Base-by-base conservation (phyloP, 768 basidiomycete species). In the Tulasnella sp. region DNA sequence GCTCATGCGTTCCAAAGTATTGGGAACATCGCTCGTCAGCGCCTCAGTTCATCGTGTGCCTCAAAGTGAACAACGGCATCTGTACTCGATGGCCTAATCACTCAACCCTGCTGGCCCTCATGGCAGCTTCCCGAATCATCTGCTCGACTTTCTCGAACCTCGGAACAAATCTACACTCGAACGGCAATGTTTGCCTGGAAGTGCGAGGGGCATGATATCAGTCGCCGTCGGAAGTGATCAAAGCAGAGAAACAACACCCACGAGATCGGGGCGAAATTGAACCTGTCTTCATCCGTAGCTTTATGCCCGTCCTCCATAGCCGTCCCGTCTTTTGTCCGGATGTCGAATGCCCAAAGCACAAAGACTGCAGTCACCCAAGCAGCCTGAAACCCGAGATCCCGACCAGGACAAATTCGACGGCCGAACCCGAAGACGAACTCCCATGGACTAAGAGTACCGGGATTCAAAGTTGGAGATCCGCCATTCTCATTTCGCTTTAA, bases 371-470 rank as follows among this genome's bases (percentile, higher is more conserved):
- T 31, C n/a, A 72, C 49, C 31, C 40, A 72, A 14, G 31, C 25
- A 17, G 29, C n/a, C 7, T 72, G 29, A 15, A 72, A 0, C 15
- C 25, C 71, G 71, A 72, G 71, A 5, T 72, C 71, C 14, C 29
- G 29, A 31, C 71, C 71, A 45, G 71, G 71, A 52, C 71, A 72
- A 29, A 45, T 52, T 52, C 71, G 37, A 31, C 71, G 71, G 25
- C 71, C 71, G 71, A 72, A 72, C 9, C 71, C 71, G 42, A 72
- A 72, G 36, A 40, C 49, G 42, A 19, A 72, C 38, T 38, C 38
- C 38, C 25, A 34, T 7, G 70, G 70, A 29, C n/a, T 42, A 12
- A 71, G 31, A 49, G 14, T 31, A 15, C 14, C 22, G 58, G 58
- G 6, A 11, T 29, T 12, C 58, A 31, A 15, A 3, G 58, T 12